Conservation (phyloP, 768 basidiomycete genomes). For the Leccinum longicurvipes region DNA sequence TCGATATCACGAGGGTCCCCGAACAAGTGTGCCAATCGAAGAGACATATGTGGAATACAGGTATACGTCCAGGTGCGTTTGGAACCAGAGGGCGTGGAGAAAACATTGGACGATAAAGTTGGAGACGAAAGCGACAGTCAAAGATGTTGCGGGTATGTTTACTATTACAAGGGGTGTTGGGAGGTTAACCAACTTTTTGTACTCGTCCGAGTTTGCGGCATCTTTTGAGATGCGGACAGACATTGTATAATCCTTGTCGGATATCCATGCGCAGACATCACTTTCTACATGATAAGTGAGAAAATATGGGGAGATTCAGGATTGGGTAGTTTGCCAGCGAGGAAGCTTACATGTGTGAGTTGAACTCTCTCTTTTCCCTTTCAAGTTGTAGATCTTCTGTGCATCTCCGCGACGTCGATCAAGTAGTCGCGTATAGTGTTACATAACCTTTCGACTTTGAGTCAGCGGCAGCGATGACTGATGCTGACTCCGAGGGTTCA, state of each 20-base stretch:
- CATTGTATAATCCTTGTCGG: constrained; percentile 52
- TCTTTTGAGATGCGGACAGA: constrained; percentile 54
- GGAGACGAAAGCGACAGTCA: constrained; percentile 44
- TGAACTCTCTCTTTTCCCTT: constrained; percentile 53
- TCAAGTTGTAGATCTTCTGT: constrained; percentile 40
- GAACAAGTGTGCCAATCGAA: constrained; percentile 41
- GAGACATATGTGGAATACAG: constrained; percentile 41
- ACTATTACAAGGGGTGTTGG: constrained; percentile 12
- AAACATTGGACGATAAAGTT: constrained; percentile 50
- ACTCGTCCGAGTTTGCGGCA: constrained; percentile 47
- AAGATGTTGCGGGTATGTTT: constrained; percentile 37
- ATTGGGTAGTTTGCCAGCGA: neutral
- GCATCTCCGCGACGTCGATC: constrained; percentile 44
- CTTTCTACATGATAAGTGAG: constrained; percentile 47
- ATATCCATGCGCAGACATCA: constrained; percentile 61
- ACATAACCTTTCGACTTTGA: too few species aligned
- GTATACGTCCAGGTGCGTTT: constrained; percentile 38
- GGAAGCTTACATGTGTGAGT: constrained; percentile 47
- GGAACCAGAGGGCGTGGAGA: constrained; percentile 47
- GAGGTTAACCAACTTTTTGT: constrained; percentile 34
- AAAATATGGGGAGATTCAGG: constrained; percentile 41
- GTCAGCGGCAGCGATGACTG: too few species aligned
- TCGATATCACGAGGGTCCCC: constrained; percentile 40
- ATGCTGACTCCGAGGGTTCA: too few species aligned
- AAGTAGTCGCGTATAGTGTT: constrained; percentile 55